phyloP scores from a whole-genome alignment of 148 eudicot species.

The Vaccinium macrocarpon region DNA sequence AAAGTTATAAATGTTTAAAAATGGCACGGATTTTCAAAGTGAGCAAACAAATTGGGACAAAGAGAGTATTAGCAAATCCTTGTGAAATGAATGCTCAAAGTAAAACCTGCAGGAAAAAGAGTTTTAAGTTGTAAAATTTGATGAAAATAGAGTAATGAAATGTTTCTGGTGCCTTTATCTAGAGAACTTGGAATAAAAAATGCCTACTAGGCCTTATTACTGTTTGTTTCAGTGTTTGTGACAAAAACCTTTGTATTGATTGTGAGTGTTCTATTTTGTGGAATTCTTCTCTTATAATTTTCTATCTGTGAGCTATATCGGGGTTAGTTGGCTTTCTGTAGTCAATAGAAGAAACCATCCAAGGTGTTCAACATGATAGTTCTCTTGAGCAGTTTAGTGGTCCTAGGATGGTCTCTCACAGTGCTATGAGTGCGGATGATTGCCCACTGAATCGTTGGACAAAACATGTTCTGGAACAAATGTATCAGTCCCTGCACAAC shows the following conservation, averaged over 20 bases:
- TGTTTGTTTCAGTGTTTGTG: not conserved
- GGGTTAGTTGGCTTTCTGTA: conserved; percentile 19
- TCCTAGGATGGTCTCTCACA: conserved; percentile 34
- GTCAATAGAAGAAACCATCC: conserved; percentile 29
- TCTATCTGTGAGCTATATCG: not conserved
- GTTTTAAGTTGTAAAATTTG: not conserved
- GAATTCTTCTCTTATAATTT: not conserved
- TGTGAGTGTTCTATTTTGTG: not conserved
- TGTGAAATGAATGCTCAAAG: not conserved
- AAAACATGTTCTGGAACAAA: conserved; percentile 40
- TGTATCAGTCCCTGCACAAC: conserved; percentile 40
- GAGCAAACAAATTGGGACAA: too few species aligned
- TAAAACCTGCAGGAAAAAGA: not conserved
- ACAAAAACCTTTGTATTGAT: not conserved
- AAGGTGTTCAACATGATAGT: conserved; percentile 22
- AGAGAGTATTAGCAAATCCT: not conserved
- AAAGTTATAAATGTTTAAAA: too few species aligned
- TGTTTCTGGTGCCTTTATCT: not conserved
- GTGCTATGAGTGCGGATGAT: conserved; percentile 37
- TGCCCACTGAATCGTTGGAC: conserved; percentile 43
- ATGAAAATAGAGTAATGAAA: not conserved
- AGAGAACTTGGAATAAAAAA: not conserved
- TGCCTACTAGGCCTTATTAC: not conserved
- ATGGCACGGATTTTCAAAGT: too few species aligned
- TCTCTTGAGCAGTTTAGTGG: conserved; percentile 35